Conservation (phyloP, 2,329 filamentous ascomycete genomes). For the Fusarium sublunatum region DNA sequence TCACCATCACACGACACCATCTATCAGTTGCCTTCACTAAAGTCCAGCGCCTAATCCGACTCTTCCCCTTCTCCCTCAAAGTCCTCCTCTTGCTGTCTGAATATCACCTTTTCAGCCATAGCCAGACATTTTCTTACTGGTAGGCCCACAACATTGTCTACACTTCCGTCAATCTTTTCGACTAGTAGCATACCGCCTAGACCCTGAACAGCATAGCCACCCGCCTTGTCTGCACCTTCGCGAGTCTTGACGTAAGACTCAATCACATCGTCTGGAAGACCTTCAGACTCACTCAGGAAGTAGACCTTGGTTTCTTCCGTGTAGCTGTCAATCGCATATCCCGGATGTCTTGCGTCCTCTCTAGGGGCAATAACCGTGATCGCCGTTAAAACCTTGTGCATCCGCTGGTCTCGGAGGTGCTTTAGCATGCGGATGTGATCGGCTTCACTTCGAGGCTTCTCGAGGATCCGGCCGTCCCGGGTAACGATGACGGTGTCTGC, state of each 20-base stretch:
- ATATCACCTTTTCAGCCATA: constrained; percentile 89
- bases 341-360: constrained; percentile 82
- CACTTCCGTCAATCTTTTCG: constrained; percentile 87
- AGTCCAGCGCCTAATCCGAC: constrained; percentile 40
- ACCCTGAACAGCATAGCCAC: constrained; percentile 94
- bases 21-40: neutral
- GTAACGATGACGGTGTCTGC: constrained; percentile 92
- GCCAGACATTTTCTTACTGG: constrained; percentile 82
- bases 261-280: constrained; percentile 81
- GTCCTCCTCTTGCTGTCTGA: constrained; percentile 75
- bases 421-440: constrained; percentile 89
- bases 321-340: constrained; percentile 82
- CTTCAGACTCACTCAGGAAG: constrained; percentile 75
- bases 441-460: constrained; percentile 86
- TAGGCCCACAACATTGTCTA: constrained; percentile 94
- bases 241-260: constrained; percentile 82
- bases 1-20: no score
- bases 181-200: constrained; percentile 86
- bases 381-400: constrained; percentile 87
- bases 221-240: constrained; percentile 95
- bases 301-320: constrained; percentile 93
- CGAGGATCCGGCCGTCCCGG: constrained; percentile 79
- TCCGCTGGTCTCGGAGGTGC: constrained; percentile 77
- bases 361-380: constrained; percentile 86
- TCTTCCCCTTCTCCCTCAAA: constrained; percentile 61